phyloP scores from a whole-genome alignment of 106 monocot species.

The Dioscorea dumetorum region DNA sequence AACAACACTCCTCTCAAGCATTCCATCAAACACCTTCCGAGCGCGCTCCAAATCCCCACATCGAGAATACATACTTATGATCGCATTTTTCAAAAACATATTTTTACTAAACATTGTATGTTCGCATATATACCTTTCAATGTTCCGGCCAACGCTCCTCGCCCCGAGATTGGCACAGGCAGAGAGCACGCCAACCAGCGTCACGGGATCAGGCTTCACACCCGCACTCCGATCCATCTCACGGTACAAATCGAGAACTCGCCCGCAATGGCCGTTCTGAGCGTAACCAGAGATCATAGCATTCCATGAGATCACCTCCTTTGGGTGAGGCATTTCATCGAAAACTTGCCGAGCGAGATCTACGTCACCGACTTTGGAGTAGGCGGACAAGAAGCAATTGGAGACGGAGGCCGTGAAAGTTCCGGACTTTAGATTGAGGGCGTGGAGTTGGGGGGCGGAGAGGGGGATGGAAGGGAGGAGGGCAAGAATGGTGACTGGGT shows the following conservation, averaged over 20 bases:
- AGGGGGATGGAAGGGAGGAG: slow-evolving; percentile 28
- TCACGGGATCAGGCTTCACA: slow-evolving; percentile 49
- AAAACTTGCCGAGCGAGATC: slow-evolving; percentile 38
- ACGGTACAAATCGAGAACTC: slow-evolving; percentile 43
- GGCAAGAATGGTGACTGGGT: slow-evolving; percentile 51
- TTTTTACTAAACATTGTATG: slow-evolving; percentile 13
- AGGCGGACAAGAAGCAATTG: slow-evolving; percentile 47
- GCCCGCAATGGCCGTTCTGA: slow-evolving; percentile 44
- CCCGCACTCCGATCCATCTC: slow-evolving; percentile 11
- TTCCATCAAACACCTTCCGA: slow-evolving; percentile 42
- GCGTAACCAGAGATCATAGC: slow-evolving; percentile 62
- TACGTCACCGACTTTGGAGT: slow-evolving; percentile 29
- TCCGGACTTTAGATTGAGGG: slow-evolving; percentile 14
- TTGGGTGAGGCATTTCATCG: slow-evolving; percentile 26
- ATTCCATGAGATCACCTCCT: slow-evolving; percentile 57
- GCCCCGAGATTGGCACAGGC: slow-evolving; percentile 63
- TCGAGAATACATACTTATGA: slow-evolving; percentile 65
- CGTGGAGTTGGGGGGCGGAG: slow-evolving; percentile 29
- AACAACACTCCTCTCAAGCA: slow-evolving; percentile 46
- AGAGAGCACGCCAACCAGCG: slow-evolving; percentile 62
- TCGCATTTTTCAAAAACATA: slow-evolving; percentile 41
- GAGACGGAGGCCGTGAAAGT: slow-evolving; percentile 19
- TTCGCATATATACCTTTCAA: slow-evolving; percentile 18
- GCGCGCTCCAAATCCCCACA: slow-evolving; percentile 51
- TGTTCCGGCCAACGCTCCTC: slow-evolving; percentile 24